Conservation (phyloP, 345 rosid species). For the Gossypium ekmanianum region DNA sequence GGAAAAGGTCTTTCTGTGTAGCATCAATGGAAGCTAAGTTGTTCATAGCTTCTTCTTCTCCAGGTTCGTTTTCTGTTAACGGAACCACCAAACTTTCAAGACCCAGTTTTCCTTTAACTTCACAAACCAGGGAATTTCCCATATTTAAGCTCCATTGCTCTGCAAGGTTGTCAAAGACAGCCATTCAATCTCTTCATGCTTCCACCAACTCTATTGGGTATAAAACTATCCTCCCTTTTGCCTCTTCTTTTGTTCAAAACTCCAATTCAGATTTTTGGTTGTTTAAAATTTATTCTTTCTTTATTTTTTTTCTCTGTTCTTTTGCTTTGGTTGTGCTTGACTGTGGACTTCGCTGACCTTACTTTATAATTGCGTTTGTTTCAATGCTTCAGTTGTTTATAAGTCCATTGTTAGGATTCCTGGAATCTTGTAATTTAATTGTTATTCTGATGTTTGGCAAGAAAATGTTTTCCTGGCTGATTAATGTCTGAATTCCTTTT, state of each 20-base stretch:
- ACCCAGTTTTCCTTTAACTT: slow-evolving; percentile 20
- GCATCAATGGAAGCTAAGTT: slow-evolving; percentile 54
- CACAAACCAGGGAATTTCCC: slow-evolving; percentile 14
- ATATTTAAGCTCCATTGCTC: slow-evolving; percentile 16
- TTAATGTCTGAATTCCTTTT: background rate
- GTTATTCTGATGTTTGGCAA: background rate
- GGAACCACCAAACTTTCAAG: slow-evolving; percentile 20
- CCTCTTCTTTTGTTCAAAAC: background rate
- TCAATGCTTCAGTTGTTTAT: background rate
- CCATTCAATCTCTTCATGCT: slow-evolving; percentile 33
- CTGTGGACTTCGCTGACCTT: background rate
- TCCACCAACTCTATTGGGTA: slow-evolving; percentile 50
- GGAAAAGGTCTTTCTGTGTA: background rate
- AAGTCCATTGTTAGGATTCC: background rate
- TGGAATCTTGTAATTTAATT: background rate
- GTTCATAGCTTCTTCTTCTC: slow-evolving; percentile 34
- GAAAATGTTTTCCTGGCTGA: background rate
- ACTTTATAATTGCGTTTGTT: background rate
- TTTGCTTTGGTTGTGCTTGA: background rate
- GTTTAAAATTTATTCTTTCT: background rate
- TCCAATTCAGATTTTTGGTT: background rate
- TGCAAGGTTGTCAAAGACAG: slow-evolving; percentile 30
- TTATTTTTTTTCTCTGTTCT: background rate
- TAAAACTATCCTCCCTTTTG: slow-evolving; percentile 12
- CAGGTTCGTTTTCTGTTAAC: slow-evolving; percentile 24